Conservation (phyloP, 495 filamentous ascomycete genomes). For the Talaromyces wortmannii region DNA sequence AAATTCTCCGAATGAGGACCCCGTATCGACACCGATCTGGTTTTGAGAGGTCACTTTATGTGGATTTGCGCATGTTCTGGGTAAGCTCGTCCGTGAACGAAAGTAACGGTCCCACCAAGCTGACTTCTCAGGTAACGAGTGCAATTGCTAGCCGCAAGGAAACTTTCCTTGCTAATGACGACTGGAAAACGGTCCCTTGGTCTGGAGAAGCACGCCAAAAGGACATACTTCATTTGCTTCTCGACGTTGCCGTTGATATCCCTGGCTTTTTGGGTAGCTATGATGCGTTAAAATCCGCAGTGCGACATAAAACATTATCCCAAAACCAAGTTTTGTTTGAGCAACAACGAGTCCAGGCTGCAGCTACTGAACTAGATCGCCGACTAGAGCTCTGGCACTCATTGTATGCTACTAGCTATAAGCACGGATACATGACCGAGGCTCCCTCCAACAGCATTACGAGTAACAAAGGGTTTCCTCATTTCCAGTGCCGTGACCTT, state of each 20-base stretch:
- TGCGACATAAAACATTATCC: not conserved
- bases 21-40: conserved; percentile 19
- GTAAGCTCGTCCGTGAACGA: conserved; percentile 5
- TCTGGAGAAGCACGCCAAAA: conserved; percentile 9
- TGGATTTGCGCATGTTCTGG: conserved; percentile 21
- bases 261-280: conserved; percentile 14
- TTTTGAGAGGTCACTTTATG: conserved; percentile 18
- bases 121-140: conserved; percentile 13
- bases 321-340: conserved; percentile 6
- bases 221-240: conserved; percentile 15
- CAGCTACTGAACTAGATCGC: conserved; percentile 11
- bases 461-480: conserved; percentile 8
- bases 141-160: conserved; percentile 16
- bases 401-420: conserved; percentile 11
- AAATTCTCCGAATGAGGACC: conserved; percentile 13
- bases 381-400: conserved; percentile 14
- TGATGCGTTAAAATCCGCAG: conserved; percentile 9
- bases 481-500: conserved; percentile 12
- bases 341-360: conserved; percentile 13
- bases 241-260: conserved; percentile 20
- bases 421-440: conserved; percentile 3
- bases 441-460: not conserved
- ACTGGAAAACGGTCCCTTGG: conserved; percentile 21
- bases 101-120: not conserved
- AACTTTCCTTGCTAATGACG: conserved; percentile 14